Evolutionary conservation across 2,329 filamentous ascomycete genomes (phyloP), one percentile per base, ranked within the genome.

Genomic region (Clarireedia monteithiana): DNA sequence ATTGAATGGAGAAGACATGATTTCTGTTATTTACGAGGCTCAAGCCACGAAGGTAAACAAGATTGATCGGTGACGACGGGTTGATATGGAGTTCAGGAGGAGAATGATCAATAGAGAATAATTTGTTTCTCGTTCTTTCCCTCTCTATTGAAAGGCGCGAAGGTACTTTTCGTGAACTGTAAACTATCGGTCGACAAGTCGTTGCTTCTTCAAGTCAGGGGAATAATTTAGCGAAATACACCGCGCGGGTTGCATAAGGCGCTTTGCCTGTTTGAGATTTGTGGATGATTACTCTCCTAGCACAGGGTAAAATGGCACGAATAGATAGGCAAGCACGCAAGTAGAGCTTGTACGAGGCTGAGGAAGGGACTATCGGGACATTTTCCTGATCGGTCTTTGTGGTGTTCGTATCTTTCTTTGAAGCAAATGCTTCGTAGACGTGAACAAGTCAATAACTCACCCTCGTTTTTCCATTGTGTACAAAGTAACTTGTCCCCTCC

Each of bases 1-100:
- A 69, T 74, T 77, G 68, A 77, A 71, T 65, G 75, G 74, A 66
- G 76, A 77, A 67, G 76, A 78, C 75, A 78, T 78, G 68, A 67
- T 76, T 61, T 58, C 48, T 44, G 40, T 50, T 55, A 24, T 50
- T 46, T 50, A 44, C 53, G 53, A 55, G 47, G 53, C 20, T 55
- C 42, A 24, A 50, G 14, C 46, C 53, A 46, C 54, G 49, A 53
- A 38, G 7, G 30, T 6, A 20, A 24, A 14, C 12, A 39, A 52
- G 53, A 34, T 34, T 34, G 30, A 12, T 34, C 30, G 30, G 30
- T 34, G 36, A 44, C 30, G 30, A 10, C 36, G 45, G 38, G 24
- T 17, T 27, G 46, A 9, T 27, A 27, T 12, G 30, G 4, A 12
- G 30, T 34, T 34, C 30, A 34, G 30, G 49, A 44, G n/a, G 50